Conservation (phyloP, 805 yeast species). For the Wickerhamiella lipophila region DNA sequence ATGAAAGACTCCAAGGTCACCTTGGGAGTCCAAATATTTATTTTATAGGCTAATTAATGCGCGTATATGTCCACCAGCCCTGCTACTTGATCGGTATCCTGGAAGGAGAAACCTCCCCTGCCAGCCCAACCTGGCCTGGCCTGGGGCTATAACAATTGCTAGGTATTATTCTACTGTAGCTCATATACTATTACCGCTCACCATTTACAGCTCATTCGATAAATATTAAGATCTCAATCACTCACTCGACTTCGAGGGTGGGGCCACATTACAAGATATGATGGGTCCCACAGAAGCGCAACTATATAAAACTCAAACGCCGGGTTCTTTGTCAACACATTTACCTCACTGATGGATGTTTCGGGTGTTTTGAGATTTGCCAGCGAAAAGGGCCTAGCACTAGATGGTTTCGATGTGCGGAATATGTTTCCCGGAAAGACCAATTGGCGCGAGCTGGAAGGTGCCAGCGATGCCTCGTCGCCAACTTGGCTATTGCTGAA, state of each 20-base stretch:
- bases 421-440: conserved; percentile 8
- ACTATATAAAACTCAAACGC: background rate
- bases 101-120: too few species aligned
- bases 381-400: conserved; percentile 8
- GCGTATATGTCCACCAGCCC: too few species aligned
- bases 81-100: too few species aligned
- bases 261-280: background rate
- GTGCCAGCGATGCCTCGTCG: background rate
- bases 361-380: conserved; percentile 7
- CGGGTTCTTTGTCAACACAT: background rate
- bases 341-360: conserved; percentile 4
- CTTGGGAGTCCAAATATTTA: too few species aligned
- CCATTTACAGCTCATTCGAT: too few species aligned
- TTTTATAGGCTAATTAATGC: too few species aligned
- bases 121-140: too few species aligned
- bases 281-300: background rate
- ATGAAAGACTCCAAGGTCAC: too few species aligned
- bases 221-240: too few species aligned
- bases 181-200: too few species aligned
- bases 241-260: background rate
- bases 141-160: too few species aligned
- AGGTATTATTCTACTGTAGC: too few species aligned
- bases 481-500: conserved; percentile 10
- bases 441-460: conserved; percentile 9
- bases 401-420: conserved; percentile 7